Evolutionary conservation across 345 rosid species (phyloP), one percentile per base, ranked within the genome.

Genomic region (Gossypium sturtianum): DNA sequence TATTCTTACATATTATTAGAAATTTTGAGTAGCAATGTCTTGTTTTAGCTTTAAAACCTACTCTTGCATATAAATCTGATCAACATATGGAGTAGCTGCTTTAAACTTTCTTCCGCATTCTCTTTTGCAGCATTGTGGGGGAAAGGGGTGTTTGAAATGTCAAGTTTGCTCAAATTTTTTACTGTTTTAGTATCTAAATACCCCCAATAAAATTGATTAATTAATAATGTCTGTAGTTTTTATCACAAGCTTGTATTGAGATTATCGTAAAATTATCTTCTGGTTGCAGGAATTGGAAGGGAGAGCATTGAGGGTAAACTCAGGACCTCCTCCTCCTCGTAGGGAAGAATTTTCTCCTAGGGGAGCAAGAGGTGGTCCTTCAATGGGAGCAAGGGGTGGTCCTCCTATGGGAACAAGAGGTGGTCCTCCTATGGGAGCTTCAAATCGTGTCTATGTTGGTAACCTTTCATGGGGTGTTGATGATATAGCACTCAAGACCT

Each of bases 401-500:
- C 22, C 61, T 57, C 29, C 61, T 22, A 20, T 27, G 23, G 63
- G 38, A 58, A 17, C 43, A 25, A 23, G 63, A 58, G 34, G 63
- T 58, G 63, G 38, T 23, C 63, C 48, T 19, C 19, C 66, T 62
- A 22, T 71, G 63, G 83, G 80, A 63, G 71, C 84, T 56, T 81
- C 80, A 45, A 89, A 89, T 85, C 90, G 97, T 71, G 83, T 91
- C 43, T 88, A 89, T 10, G 97, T 95, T 0, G 97, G 99, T 12
- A 95, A 95, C 81, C 95, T 95, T 62, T 86, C 98, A 29, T 95
- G 99, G 99, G 89, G 87, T 70, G 98, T 95, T 9, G 98, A 95
- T 80, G 91, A 93, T 81, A 74, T 75, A 81, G 90, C 97, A 44
- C 97, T 95, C 15, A 92, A 91, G 87, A 82, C 65, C 76, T 74